These are phyloP conservation scores for Psophocarpus tetragonolobus DNA, from an alignment of 306 rosid genomes.

Conservation along the genomic window DNA sequence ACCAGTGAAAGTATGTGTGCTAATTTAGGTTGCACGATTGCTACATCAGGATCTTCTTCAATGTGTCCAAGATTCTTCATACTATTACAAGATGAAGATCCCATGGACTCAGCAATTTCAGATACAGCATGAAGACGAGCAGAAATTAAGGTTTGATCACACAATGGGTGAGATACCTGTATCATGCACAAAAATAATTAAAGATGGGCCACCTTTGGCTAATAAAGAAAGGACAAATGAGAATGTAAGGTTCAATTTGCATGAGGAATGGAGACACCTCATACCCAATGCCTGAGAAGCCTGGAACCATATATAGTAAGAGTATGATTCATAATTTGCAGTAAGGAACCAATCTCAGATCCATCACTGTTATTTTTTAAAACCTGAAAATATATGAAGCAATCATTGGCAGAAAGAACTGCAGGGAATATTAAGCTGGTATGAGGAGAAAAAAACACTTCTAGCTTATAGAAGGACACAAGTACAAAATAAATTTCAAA, in stretches of 20 bases:
- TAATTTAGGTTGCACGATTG: conserved; percentile 51
- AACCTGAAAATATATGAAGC: conserved; percentile 54
- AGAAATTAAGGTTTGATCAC: conserved; percentile 76
- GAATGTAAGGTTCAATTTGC: conserved; percentile 12
- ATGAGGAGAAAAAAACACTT: conserved; percentile 19
- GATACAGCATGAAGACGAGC: conserved; percentile 89
- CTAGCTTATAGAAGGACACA: conserved; percentile 19
- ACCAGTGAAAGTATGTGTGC: conserved; percentile 66
- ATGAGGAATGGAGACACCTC: conserved; percentile 23
- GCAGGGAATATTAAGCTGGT: background rate
- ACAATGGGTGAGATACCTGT: conserved; percentile 89
- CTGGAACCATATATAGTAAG: conserved; percentile 90
- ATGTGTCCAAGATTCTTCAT: conserved; percentile 37
- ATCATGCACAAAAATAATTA: conserved; percentile 41
- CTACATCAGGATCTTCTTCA: conserved; percentile 48
- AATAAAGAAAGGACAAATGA: background rate
- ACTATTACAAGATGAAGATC: conserved; percentile 63
- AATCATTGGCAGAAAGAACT: conserved; percentile 22
- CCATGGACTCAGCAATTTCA: conserved; percentile 87
- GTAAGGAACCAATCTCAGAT: conserved; percentile 85
- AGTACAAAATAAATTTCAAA: background rate
- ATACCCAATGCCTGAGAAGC: conserved; percentile 93
- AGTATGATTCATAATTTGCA: conserved; percentile 80
- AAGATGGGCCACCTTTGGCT: conserved; percentile 18
- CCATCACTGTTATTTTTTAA: conserved; percentile 82